phyloP scores from a whole-genome alignment of 2,329 filamentous ascomycete genomes.

The Colletotrichum tamarilloi region DNA sequence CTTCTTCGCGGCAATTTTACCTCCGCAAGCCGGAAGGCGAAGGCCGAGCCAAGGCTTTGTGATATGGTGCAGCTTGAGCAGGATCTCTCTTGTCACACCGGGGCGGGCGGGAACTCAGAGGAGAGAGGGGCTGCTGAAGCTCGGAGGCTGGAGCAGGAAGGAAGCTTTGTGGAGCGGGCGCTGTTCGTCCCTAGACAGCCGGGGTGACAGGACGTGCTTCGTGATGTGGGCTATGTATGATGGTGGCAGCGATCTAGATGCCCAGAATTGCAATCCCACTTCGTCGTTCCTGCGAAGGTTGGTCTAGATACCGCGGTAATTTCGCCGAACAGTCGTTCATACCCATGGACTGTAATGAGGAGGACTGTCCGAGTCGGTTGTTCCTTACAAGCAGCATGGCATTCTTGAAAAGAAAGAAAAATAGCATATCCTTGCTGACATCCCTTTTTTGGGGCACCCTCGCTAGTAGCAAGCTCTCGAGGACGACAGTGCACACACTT shows the following conservation, averaged over 20 bases:
- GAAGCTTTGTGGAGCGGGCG: constrained; percentile 11
- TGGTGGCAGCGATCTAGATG: neutral
- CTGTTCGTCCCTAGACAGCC: neutral
- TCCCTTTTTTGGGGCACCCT: neutral
- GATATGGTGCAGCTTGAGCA: neutral
- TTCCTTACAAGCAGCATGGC: too few relatives aligned
- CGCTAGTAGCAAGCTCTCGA: constrained; percentile 5
- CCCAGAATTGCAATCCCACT: neutral
- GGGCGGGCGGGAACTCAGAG: constrained; percentile 11
- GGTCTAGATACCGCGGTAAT: neutral
- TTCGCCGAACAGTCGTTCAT: neutral
- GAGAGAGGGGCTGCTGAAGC: constrained; percentile 1
- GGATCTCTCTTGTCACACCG: constrained; percentile 2
- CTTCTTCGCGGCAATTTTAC: neutral
- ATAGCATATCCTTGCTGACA: neutral
- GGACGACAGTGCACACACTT: constrained; percentile 10
- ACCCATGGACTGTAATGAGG: neutral
- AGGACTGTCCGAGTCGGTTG: neutral
- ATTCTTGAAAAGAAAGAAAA: neutral
- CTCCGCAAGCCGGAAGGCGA: neutral
- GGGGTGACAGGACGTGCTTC: neutral
- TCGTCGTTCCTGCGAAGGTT: neutral
- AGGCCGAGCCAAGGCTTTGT: constrained; percentile 17
- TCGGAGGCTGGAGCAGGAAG: neutral
- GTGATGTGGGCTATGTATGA: neutral